These are phyloP conservation scores for Rhizopus sp. DNA, from an alignment of 371 early-diverging fungal species.

Conservation along the genomic window DNA sequence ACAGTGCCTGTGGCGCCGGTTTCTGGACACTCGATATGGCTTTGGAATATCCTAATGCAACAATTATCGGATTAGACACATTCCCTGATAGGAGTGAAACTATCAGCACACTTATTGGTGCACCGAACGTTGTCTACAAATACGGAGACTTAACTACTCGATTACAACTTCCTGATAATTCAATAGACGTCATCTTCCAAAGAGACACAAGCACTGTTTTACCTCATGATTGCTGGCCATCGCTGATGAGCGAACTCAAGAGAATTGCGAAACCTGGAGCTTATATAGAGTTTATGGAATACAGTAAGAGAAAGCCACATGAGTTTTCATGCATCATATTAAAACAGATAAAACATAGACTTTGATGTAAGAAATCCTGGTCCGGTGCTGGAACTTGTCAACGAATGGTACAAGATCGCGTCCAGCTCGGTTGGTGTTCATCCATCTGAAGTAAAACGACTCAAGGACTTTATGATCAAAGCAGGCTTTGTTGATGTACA, in stretches of 20 bases:
- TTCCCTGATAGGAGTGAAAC: constrained; percentile 10
- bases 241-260: constrained; percentile 38
- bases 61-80: constrained; percentile 26
- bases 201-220: constrained; percentile 47
- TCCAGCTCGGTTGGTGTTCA: constrained; percentile 33
- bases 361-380: constrained; percentile 35
- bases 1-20: constrained; percentile 29
- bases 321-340: background rate
- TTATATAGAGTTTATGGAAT: constrained; percentile 53
- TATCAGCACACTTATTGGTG: constrained; percentile 2
- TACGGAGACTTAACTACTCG: constrained; percentile 23
- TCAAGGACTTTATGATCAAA: constrained; percentile 4
- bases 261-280: constrained; percentile 57
- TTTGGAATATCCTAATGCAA: constrained; percentile 26
- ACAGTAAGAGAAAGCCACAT: constrained; percentile 16
- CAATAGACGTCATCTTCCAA: constrained; percentile 59
- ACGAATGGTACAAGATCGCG: constrained; percentile 44
- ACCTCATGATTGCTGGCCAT: constrained; percentile 45
- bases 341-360: constrained; percentile 17
- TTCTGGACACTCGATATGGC: constrained; percentile 36
- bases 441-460: constrained; percentile 15
- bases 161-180: constrained; percentile 40
- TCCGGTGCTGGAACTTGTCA: constrained; percentile 38
- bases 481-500: constrained; percentile 37
- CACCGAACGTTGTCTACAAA: constrained; percentile 27